Percentiles rank a stretch among this genome's conserved stretches.
phyloP scores from a whole-genome alignment of 140 eudicot species.

The Anethum foeniculum region DNA sequence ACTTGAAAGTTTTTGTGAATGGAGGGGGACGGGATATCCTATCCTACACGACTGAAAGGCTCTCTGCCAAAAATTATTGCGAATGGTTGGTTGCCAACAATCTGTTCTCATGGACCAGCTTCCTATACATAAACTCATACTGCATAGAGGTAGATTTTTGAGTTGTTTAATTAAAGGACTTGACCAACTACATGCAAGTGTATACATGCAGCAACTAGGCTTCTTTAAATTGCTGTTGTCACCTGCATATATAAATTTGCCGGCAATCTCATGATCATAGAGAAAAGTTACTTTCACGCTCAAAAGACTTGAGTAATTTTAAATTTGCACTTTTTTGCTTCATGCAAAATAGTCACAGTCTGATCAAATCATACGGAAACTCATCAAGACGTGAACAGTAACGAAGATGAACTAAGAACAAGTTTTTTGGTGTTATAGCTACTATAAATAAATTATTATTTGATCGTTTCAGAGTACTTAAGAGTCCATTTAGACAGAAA shows the following conservation, averaged over 20 bases:
- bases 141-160: not conserved
- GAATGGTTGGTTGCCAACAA: too few relatives aligned
- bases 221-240: not conserved
- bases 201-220: not conserved
- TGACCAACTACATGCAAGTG: not conserved
- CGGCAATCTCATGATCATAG: not conserved
- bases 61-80: too few relatives aligned
- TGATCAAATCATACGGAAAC: not conserved
- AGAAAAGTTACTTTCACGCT: not conserved
- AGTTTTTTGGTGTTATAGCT: too few relatives aligned
- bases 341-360: not conserved
- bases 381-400: not conserved
- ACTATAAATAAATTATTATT: too few relatives aligned
- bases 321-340: too few relatives aligned
- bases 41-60: too few relatives aligned
- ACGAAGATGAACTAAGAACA: not conserved
- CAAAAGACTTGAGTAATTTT: not conserved
- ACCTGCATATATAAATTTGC: not conserved
- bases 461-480: too few relatives aligned
- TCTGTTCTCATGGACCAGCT: too few relatives aligned
- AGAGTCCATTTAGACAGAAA: too few relatives aligned
- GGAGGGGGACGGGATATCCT: too few relatives aligned
- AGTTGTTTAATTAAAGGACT: not conserved
- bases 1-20: too few relatives aligned
- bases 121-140: too few relatives aligned